These are phyloP conservation scores for Erythrobasidium hasegawianum DNA, from an alignment of 1,284 basidiomycete species.

Conservation along the genomic window DNA sequence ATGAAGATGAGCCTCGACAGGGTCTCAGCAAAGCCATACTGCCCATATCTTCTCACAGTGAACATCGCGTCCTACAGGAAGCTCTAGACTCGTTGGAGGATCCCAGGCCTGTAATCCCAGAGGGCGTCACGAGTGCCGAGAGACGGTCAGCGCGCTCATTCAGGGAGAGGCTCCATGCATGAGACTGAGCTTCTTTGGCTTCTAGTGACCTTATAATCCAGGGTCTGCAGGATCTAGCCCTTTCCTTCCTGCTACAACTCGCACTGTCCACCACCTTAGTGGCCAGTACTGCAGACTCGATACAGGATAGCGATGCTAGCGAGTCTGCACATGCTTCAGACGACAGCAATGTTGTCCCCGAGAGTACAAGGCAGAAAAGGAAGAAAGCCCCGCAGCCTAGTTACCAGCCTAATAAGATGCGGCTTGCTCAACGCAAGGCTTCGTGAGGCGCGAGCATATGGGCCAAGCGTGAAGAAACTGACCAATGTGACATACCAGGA, in stretches of 20 bases:
- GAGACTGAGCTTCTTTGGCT: background rate
- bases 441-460: no score
- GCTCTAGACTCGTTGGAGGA: background rate
- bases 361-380: no score
- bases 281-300: background rate
- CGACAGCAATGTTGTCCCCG: no score
- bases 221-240: constrained; percentile 2
- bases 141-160: background rate
- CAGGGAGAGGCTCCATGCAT: background rate
- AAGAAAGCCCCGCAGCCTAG: no score
- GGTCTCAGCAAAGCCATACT: background rate
- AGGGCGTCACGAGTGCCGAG: background rate
- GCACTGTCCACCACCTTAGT: constrained; percentile 7
- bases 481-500: no score
- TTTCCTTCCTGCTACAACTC: constrained; percentile 18
- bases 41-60: background rate
- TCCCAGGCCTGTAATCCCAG: background rate
- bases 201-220: constrained; percentile 11
- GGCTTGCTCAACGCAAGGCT: no score
- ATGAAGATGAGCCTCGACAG: background rate
- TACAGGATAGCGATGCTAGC: background rate
- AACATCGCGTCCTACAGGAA: background rate
- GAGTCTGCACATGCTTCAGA: no score
- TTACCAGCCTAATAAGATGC: no score
- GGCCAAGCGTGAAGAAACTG: no score